Evolutionary conservation across 2,329 filamentous ascomycete species (phyloP), one percentile per base, ranked within the genome.

Genomic region (Diplodia seriata): DNA sequence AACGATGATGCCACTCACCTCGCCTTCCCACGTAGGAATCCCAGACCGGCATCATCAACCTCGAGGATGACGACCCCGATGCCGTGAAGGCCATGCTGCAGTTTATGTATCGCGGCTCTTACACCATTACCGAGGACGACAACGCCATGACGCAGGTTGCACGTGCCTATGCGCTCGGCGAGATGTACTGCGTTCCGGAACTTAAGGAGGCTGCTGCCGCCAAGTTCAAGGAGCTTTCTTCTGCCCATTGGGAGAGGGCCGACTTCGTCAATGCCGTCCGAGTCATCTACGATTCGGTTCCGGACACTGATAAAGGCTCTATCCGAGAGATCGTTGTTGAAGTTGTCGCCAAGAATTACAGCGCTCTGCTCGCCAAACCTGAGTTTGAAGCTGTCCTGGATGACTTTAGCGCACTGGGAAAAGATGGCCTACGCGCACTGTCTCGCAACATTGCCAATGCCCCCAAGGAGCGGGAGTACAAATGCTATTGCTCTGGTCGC

Each of bases 91-190:
- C 89, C 77, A 92, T 94, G 73, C 86, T 95, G 72, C 91, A 95
- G 78, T 95, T 88, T 78, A 87, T 94, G 63, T 96, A 96, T 81
- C 94, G 91, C 1, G 87, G 87, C 76, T 91, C 95, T 80, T 95
- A 97, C 84, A 40, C 1, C 2, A 1, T 11, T n/a, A 1, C 20
- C 4, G 29, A n/a, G 0, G 7, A 11, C 23, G 12, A n/a, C 7
- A 1, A 12, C n/a, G 33, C 18, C 3, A 47, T 47, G 23, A 5
- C 9, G 9, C 47, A 31, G 14, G 0, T 1, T 11, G 40, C n/a
- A 6, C 40, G 9, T 3, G 26, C 29, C 7, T 49, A 49, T 38
- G 23, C 14, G 23, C 23, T 61, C 23, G 26, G n/a, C 12, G 57
- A 49, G 1, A 47, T 49, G 20, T 61, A 61, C 38, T 8, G 4